A percentile compares a stretch with the other conserved stretches of the same genome.
Conservation (phyloP, 2,329 filamentous ascomycete species). For the Penicillium sp. region DNA sequence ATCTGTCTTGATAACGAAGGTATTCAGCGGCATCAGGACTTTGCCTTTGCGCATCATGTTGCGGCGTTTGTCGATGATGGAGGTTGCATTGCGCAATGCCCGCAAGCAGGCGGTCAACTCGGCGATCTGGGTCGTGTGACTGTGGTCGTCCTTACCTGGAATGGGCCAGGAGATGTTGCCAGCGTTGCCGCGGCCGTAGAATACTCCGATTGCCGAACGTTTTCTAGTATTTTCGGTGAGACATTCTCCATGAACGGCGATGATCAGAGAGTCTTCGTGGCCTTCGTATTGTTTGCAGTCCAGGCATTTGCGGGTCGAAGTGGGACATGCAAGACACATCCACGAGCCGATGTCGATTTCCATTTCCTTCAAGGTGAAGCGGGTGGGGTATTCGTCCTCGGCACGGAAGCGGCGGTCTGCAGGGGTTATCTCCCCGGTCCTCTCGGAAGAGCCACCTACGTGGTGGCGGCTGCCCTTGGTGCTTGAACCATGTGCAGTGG, state of each 20-base stretch:
- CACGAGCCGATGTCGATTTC: conserved; percentile 9
- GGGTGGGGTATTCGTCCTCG: not conserved
- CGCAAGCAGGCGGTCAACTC: conserved; percentile 20
- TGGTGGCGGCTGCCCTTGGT: not conserved
- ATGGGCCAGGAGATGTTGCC: conserved; percentile 10
- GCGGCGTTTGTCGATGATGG: not conserved
- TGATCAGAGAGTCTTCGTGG: conserved; percentile 11
- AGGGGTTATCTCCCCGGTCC: not conserved
- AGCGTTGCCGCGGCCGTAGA: conserved; percentile 11
- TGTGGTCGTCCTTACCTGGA: conserved; percentile 9
- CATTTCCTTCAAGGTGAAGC: conserved; percentile 7
- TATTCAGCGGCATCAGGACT: conserved; percentile 10
- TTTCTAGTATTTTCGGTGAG: not conserved
- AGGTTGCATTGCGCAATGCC: conserved; percentile 9
- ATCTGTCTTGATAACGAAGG: conserved; percentile 32
- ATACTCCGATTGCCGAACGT: conserved; percentile 14
- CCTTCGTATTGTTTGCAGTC: conserved; percentile 11
- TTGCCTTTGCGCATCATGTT: not conserved
- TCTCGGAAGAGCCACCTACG: not conserved
- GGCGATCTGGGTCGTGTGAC: conserved; percentile 21
- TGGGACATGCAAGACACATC: conserved; percentile 13
- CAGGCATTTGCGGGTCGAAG: conserved; percentile 5
- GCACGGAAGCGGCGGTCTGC: conserved; percentile 2
- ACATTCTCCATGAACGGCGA: conserved; percentile 5
- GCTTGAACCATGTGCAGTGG: not conserved